A percentile compares a stretch with the other conserved stretches of the same genome.
These are phyloP conservation scores for Escovopsis sp. DNA, from an alignment of 2,329 filamentous ascomycete species.

Conservation along the genomic window DNA sequence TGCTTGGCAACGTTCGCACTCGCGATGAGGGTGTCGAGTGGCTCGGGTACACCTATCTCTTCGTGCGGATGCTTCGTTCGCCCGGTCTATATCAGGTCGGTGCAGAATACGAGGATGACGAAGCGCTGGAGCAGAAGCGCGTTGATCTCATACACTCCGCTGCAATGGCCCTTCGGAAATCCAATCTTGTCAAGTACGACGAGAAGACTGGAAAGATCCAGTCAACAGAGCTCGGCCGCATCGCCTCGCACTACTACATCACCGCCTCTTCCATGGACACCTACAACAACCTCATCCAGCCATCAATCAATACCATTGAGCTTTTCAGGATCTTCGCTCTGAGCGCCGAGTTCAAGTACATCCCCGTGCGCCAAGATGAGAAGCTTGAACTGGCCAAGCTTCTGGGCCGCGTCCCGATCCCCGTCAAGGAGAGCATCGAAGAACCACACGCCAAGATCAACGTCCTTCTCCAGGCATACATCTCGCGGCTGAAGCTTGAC, in stretches of 20 bases:
- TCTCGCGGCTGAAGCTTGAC: conserved; percentile 85
- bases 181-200: conserved; percentile 85
- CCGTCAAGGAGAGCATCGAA: conserved; percentile 94
- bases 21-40: conserved; percentile 97
- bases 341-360: conserved; percentile 98
- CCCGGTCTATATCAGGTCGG: conserved; percentile 92
- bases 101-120: conserved; percentile 87
- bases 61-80: conserved; percentile 92
- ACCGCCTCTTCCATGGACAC: conserved; percentile 92
- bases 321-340: conserved; percentile 92
- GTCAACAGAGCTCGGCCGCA: conserved; percentile 83
- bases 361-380: conserved; percentile 92
- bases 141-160: conserved; percentile 97
- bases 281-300: conserved; percentile 90
- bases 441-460: conserved; percentile 98
- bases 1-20: conserved; percentile 80
- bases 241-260: conserved; percentile 98
- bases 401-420: conserved; percentile 77
- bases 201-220: conserved; percentile 82
- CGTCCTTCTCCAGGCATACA: conserved; percentile 89
- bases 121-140: conserved; percentile 82
- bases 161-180: conserved; percentile 71
- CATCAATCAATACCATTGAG: conserved; percentile 84
- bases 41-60: conserved; percentile 96
- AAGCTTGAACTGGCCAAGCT: conserved; percentile 92